These are phyloP conservation scores for Globisporangium canariense DNA, from an alignment of 352 stramenopile genomes.

Conservation along the genomic window DNA sequence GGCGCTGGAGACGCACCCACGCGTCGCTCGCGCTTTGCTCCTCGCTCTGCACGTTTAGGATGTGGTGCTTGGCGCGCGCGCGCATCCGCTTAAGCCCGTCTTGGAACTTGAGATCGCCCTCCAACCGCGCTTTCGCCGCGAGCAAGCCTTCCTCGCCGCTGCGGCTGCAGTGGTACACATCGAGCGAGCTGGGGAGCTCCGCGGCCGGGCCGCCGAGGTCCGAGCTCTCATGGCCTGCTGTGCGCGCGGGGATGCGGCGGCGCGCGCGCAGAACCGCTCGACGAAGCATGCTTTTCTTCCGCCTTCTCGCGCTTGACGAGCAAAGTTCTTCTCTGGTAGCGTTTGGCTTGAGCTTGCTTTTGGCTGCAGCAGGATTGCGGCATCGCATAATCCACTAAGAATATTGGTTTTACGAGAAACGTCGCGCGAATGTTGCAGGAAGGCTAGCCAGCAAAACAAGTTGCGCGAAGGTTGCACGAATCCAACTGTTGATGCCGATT, in stretches of 20 bases:
- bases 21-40: constrained; percentile 47
- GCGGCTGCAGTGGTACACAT: constrained; percentile 40
- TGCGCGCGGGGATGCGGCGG: constrained; percentile 55
- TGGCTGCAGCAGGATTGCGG: not conserved
- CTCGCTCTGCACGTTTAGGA: constrained; percentile 35
- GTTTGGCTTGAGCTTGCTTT: not conserved
- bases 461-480: too few relatives aligned
- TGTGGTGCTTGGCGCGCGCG: constrained; percentile 21
- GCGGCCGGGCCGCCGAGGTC: constrained; percentile 24
- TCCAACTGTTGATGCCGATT: not conserved
- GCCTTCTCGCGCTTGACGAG: not conserved
- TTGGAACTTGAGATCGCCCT: constrained; percentile 12
- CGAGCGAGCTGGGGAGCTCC: constrained; percentile 24
- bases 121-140: constrained; percentile 15
- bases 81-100: constrained; percentile 12
- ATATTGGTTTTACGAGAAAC: not conserved
- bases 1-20: constrained; percentile 49
- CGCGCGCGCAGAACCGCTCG: constrained; percentile 52
- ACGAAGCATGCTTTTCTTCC: constrained; percentile 47
- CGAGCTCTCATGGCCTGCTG: constrained; percentile 50
- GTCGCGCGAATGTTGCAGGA: constrained; percentile 2
- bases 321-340: constrained; percentile 7
- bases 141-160: constrained; percentile 30
- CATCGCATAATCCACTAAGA: not conserved
- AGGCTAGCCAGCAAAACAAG: not conserved